Conservation (phyloP, 768 basidiomycete species). For the Mycena maculata region DNA sequence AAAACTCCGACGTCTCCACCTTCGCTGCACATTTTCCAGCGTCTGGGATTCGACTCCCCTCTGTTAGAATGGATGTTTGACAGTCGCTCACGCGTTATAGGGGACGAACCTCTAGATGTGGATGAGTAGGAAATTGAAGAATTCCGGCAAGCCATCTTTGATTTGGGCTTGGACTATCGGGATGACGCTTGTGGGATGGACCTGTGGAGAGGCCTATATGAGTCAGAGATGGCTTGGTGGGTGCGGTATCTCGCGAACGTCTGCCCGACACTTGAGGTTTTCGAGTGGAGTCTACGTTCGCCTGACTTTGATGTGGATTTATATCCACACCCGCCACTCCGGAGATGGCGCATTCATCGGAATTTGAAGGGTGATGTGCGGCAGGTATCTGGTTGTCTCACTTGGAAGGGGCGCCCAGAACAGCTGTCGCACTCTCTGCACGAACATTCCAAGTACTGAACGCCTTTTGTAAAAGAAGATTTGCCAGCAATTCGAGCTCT, state of each 20-base stretch:
- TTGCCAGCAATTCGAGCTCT: too few species aligned
- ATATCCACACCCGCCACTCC: not conserved
- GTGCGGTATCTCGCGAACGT: not conserved
- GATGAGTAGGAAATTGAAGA: not conserved
- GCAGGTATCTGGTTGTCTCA: not conserved
- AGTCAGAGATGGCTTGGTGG: not conserved
- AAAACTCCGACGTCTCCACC: not conserved
- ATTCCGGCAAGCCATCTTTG: not conserved
- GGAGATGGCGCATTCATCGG: constrained; percentile 10
- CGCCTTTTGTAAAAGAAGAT: too few species aligned
- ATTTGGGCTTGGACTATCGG: not conserved
- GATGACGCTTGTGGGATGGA: constrained; percentile 2
- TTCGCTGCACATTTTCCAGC: not conserved
- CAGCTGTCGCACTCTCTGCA: not conserved
- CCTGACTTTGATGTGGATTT: not conserved
- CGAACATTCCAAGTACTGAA: constrained; percentile 1
- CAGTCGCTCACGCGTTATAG: not conserved
- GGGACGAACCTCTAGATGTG: not conserved
- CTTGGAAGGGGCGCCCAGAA: constrained; percentile 11
- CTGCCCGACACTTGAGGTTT: constrained; percentile 4
- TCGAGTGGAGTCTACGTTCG: constrained; percentile 17
- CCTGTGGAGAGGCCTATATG: not conserved
- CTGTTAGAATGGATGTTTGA: constrained; percentile 34
- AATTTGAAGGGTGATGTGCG: not conserved
- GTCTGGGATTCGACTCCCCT: constrained; percentile 22